Base-by-base conservation (phyloP, 2,329 filamentous ascomycete species). In the Colletotrichum sp. region DNA sequence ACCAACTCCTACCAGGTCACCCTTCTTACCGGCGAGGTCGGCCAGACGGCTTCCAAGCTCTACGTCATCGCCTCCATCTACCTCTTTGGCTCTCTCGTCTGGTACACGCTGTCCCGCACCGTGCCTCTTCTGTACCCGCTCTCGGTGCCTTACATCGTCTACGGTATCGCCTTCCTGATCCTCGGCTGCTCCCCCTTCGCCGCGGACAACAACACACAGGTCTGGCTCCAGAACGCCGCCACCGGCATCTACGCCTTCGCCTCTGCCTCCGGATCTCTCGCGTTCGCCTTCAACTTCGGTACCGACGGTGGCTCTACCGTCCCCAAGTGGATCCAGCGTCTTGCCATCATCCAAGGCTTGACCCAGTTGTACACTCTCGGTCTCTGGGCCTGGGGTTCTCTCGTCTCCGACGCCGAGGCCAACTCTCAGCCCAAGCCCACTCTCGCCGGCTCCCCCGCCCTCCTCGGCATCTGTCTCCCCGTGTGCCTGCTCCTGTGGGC, bases 1-100 rank as follows among this genome's bases (percentile, higher is more conserved):
- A 91, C 91, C 72, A 93, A 93, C 82, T 93, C 91, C 0, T 93
- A 93, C 83, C 92, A 94, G 80, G 91, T 94, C 79, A 93, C 92
- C 0, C 86, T 94, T n/a, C 86, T 94, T 30, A 92, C 91, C 0
- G 92, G 92, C n/a, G 89, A 92, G 79, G 86, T 92, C 32, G 92
- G 90, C 72, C 88, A 93, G 81, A 88, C 89, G 2, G 90, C 91
- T 7, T 82, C 84, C 39, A 90, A 92, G 79, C 86, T 93, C 2
- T 93, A 93, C 82, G 86, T 88, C 68, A 89, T 93, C 59, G 91
- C 91, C 1, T 88, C 86, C 21, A 89, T 92, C 36, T 93, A 93
- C 79, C 85, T 92, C 13, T 84, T 85, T 30, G 88, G 89, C 12
- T 92, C 91, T 0, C 83, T 92, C 18, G 78, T 90, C 52, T 94